These are phyloP conservation scores for Entoloma clypeatum DNA, from an alignment of 1,284 basidiomycete genomes.

Conservation along the genomic window DNA sequence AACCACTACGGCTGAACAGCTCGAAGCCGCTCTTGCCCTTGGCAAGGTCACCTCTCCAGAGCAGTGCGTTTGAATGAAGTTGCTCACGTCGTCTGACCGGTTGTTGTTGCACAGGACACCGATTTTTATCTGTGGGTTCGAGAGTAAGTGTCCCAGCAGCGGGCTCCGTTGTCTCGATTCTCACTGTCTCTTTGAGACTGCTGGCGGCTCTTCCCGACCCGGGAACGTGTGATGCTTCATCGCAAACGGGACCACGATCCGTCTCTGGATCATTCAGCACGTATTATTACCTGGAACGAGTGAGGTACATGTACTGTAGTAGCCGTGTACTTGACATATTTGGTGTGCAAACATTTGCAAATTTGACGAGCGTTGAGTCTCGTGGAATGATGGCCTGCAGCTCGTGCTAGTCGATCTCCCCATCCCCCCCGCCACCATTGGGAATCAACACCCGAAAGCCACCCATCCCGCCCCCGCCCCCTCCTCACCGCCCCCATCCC, in stretches of 20 bases:
- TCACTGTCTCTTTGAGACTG: slow-evolving; percentile 51
- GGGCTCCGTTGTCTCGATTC: not conserved
- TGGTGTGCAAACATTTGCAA: slow-evolving; percentile 28
- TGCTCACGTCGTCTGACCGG: too few relatives aligned
- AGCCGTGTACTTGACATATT: slow-evolving; percentile 3
- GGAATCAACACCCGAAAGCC: slow-evolving; percentile 20
- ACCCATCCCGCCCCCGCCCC: slow-evolving; percentile 8
- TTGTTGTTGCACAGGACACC: slow-evolving; percentile 59
- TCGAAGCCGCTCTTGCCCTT: slow-evolving; percentile 35
- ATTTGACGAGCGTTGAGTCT: slow-evolving; percentile 7
- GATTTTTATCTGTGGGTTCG: slow-evolving; percentile 60
- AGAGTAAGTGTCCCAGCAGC: slow-evolving; percentile 32
- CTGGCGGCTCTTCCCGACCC: slow-evolving; percentile 66
- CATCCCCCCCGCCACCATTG: slow-evolving; percentile 11
- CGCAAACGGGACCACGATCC: slow-evolving; percentile 69
- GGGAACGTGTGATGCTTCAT: slow-evolving; percentile 65
- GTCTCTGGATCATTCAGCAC: slow-evolving; percentile 49
- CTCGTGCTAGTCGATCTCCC: slow-evolving; percentile 6
- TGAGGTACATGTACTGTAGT: not conserved
- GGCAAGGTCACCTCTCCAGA: slow-evolving; percentile 52
- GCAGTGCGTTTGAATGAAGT: slow-evolving; percentile 42
- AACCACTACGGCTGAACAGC: slow-evolving; percentile 45
- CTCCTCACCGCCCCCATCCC: slow-evolving; percentile 14
- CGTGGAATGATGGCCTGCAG: not conserved
- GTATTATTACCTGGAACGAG: slow-evolving; percentile 73